Base-by-base conservation (phyloP, 768 basidiomycete species). In the Serendipita indica region DNA sequence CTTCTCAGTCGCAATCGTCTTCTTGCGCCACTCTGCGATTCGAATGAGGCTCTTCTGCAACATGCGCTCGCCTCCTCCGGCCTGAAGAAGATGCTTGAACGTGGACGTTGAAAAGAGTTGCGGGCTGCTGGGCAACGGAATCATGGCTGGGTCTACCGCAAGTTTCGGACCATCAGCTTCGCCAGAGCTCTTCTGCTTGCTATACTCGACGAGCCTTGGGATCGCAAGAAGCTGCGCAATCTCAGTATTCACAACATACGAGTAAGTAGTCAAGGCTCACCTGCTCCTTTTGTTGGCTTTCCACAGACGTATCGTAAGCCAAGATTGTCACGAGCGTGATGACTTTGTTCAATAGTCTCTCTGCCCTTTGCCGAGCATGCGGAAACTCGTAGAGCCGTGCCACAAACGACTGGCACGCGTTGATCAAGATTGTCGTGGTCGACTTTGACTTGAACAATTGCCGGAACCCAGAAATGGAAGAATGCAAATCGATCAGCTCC, bases 1-100 rank as follows among this genome's bases (percentile, higher is more conserved):
- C 63, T 73, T 72, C 69, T 90, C 89, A 0, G 85, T 82, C 3
- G 69, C 69, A 39, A 79, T 74, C 35, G 90, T 81, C 2, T 78
- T 79, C 63, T 79, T 76, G 58, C 85, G 73, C 89, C 89, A 90
- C 58, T 86, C 83, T 25, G 76, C 73, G 66, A 86, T 80, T 46
- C 82, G 75, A 6, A 71, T 66, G 27, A 81, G 78, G 0, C 79
- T 79, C 66, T 86, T 84, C 61, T 80, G 75, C 1, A 83, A 73
- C 0, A 79, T 74, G 43, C 78, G 72, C 62, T 84, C 82, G 45
- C 45, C 10, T 14, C 39, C 27, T 16, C 20, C 49, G 30, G 10
- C 49, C 10, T 32, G 22, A n/a, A 54, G 7, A 27, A 28, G 20
- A 1, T 6, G 20, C 30, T 32, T 54, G n/a, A 54, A 7, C 2